Evolutionary conservation across 2,329 filamentous ascomycete species (phyloP), one percentile per base, ranked within the genome.

Genomic region (Scedosporium dehoogii): DNA sequence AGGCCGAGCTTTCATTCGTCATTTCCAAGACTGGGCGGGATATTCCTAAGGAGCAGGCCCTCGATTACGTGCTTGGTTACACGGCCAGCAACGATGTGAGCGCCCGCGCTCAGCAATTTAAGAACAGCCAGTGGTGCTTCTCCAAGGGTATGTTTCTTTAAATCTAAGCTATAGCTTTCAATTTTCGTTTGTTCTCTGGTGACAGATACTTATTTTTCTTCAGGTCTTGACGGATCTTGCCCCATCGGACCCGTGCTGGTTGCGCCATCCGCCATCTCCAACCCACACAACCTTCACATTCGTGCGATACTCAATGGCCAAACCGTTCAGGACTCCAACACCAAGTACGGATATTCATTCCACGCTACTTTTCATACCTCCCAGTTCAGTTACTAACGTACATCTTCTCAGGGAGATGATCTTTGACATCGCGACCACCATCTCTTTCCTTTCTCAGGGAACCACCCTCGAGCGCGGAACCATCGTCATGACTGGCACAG

Each of bases 71-170:
- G 2, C 77, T 91, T 1, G 90, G 90, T 4, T 92, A 92, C 70
- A 80, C 85, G 2, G 82, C 90, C 41, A 88, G 89, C 61, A 90
- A 93, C 73, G 90, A 93, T 71, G 82, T 93, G n/a, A 90, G 86
- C 10, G 88, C 91, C 74, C 84, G 89, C 48, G 87, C 90, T 66
- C 92, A 88, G 86, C 88, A 91, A 73, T 73, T 89, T 64, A 62
- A 62, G 60, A 85, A 85, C 16, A 81, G 86, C 1, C 88, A 91
- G 73, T 90, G 87, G 87, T 82, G 80, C 0, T 75, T 89, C 14
- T 88, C 87, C 44, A 91, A 91, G 72, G 85, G 60, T 62, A 29
- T n/a, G 60, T 61, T 38, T 41, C 42, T 2, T 5, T 21, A 7
- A 6, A 14, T 14, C 25, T 58, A 41, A 2, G n/a, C n/a, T 33